Percentiles rank a stretch among this genome's conserved stretches.
phyloP scores from a whole-genome alignment of 192 early-diverging fungal genomes.

The Backusella tarrabulga region DNA sequence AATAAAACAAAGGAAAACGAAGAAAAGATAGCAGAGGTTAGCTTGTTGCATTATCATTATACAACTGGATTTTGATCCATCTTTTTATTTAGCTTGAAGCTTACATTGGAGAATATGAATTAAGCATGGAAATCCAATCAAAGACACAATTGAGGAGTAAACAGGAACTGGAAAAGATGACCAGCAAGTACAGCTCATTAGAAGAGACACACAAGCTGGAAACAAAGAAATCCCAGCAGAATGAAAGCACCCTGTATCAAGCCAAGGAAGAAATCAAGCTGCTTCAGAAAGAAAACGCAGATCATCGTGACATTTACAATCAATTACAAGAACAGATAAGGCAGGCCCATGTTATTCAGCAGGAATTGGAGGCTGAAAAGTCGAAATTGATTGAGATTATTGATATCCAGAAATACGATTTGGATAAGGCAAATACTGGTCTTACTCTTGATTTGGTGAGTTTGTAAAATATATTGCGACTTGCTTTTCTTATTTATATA shows the following conservation, averaged over 20 bases:
- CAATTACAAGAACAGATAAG: background rate
- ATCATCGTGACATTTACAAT: constrained; percentile 2
- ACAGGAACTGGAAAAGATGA: background rate
- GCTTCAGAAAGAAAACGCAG: background rate
- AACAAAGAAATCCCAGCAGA: background rate
- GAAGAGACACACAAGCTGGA: background rate
- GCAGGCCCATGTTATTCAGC: background rate
- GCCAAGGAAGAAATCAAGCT: background rate
- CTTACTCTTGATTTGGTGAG: background rate
- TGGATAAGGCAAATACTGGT: background rate
- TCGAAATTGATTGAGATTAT: constrained; percentile 1
- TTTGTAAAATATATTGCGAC: too few species aligned
- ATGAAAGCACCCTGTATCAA: background rate
- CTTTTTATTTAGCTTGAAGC: background rate
- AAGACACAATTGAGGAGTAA: background rate
- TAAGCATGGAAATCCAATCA: background rate
- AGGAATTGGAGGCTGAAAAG: background rate
- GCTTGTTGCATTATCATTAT: too few species aligned
- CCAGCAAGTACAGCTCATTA: background rate
- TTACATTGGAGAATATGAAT: background rate
- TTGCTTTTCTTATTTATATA: too few species aligned
- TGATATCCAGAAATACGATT: background rate
- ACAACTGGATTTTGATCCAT: too few species aligned
- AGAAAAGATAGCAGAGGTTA: background rate
- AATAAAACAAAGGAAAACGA: background rate